A percentile compares a stretch with the other conserved stretches of the same genome.
phyloP scores from a whole-genome alignment of 495 filamentous ascomycete species.

The Tuber brumale region DNA sequence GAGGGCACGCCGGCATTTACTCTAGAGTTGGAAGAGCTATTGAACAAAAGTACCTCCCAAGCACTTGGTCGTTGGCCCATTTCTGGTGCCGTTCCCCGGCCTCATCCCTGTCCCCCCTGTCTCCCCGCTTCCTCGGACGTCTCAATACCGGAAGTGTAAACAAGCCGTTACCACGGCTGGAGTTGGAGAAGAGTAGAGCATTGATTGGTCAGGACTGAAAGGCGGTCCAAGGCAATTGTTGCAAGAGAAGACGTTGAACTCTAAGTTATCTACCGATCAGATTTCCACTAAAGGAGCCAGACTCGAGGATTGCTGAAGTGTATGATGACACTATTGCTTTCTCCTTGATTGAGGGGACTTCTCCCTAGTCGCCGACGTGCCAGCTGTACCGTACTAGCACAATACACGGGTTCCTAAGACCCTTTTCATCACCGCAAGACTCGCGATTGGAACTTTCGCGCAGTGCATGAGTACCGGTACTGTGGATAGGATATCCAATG shows the following conservation, averaged over 20 bases:
- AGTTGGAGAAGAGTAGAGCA: neutral
- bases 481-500: neutral
- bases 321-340: neutral
- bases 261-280: neutral
- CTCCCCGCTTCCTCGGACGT: neutral
- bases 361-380: neutral
- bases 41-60: slow-evolving; percentile 1
- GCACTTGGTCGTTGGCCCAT: neutral
- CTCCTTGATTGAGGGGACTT: neutral
- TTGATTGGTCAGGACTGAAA: neutral
- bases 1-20: neutral
- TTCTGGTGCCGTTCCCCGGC: neutral
- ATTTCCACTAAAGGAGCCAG: neutral
- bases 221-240: neutral
- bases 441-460: neutral
- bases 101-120: neutral
- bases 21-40: neutral
- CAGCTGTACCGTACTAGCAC: neutral
- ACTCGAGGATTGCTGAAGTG: neutral
- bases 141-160: neutral
- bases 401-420: neutral
- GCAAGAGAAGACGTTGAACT: neutral
- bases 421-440: neutral
- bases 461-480: neutral
- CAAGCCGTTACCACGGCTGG: neutral